Evolutionary conservation across 129 eudicot species (phyloP).

Genomic region (Helichrysum umbraculigerum): DNA sequence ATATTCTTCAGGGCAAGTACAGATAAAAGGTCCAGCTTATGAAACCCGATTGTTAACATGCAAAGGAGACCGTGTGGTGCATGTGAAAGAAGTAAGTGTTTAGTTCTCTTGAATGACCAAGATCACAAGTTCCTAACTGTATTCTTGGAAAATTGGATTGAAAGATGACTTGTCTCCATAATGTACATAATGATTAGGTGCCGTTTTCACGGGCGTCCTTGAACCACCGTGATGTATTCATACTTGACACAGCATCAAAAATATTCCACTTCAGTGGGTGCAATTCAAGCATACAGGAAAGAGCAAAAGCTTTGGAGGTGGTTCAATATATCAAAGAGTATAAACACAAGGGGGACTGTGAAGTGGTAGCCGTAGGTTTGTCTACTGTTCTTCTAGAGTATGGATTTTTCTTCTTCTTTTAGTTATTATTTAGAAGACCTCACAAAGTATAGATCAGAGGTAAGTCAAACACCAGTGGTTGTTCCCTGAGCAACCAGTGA

Average conservation of each 20-base stretch:
- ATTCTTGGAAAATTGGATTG: conserved; percentile 1
- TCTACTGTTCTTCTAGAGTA: neutral
- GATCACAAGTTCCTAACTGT: neutral
- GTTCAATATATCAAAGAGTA: conserved; percentile 67
- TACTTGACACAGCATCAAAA: conserved; percentile 67
- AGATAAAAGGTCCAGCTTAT: conserved; percentile 41
- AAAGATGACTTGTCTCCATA: conserved; percentile 22
- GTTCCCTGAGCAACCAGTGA: neutral
- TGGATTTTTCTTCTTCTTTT: neutral
- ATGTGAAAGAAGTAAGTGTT: conserved; percentile 70
- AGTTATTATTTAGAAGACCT: neutral
- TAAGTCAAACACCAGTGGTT: neutral
- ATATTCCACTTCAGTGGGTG: conserved; percentile 67
- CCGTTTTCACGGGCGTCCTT: conserved; percentile 69
- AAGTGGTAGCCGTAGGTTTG: conserved; percentile 68
- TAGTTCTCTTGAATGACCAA: conserved; percentile 1
- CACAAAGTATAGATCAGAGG: neutral
- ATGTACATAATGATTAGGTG: conserved; percentile 44
- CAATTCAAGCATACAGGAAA: conserved; percentile 71
- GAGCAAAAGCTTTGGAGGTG: conserved; percentile 84
- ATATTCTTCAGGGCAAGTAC: conserved; percentile 53
- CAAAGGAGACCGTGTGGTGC: conserved; percentile 83
- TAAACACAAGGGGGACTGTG: conserved; percentile 69
- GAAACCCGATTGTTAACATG: conserved; percentile 62
- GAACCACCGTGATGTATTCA: conserved; percentile 77